Percentiles rank a stretch among this genome's conserved stretches.
Evolutionary conservation across 1,284 basidiomycete genomes (phyloP).

Genomic region (Cryptococcus sp.): DNA sequence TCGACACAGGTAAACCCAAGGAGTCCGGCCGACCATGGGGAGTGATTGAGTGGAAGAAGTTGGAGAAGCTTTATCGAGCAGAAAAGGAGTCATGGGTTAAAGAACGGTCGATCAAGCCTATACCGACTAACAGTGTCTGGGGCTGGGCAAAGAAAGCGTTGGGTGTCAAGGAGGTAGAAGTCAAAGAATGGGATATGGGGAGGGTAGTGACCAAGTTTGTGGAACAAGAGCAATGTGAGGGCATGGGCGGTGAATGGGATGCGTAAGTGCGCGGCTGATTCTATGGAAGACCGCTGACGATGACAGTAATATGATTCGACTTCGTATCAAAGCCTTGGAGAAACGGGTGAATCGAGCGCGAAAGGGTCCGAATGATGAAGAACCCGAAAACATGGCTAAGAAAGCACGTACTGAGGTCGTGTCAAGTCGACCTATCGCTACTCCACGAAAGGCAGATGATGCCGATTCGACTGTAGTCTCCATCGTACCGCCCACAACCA

Average conservation of each 20-base stretch:
- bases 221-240: slow-evolving; percentile 59
- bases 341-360: slow-evolving; percentile 10
- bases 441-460: slow-evolving; percentile 1
- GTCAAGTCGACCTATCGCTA: neutral
- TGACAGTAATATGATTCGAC: slow-evolving; percentile 18
- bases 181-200: slow-evolving; percentile 68
- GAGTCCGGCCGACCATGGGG: slow-evolving; percentile 21
- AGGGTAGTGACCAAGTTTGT: slow-evolving; percentile 69
- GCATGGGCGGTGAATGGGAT: slow-evolving; percentile 41
- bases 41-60: slow-evolving; percentile 33
- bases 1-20: slow-evolving; percentile 4
- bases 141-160: slow-evolving; percentile 20
- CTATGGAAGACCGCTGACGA: neutral
- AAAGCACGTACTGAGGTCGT: neutral
- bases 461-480: slow-evolving; percentile 3
- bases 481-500: slow-evolving; percentile 7
- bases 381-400: neutral
- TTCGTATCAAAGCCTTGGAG: slow-evolving; percentile 31
- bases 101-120: slow-evolving; percentile 27
- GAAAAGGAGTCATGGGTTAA: slow-evolving; percentile 27
- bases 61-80: slow-evolving; percentile 26
- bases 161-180: slow-evolving; percentile 3
- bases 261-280: slow-evolving; percentile 18
- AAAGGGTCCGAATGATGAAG: neutral
- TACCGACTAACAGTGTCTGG: slow-evolving; percentile 17